Percentiles rank a stretch among this genome's conserved stretches.
Evolutionary conservation across 2,329 filamentous ascomycete species (phyloP).

Genomic region (Exophiala mesophila): DNA sequence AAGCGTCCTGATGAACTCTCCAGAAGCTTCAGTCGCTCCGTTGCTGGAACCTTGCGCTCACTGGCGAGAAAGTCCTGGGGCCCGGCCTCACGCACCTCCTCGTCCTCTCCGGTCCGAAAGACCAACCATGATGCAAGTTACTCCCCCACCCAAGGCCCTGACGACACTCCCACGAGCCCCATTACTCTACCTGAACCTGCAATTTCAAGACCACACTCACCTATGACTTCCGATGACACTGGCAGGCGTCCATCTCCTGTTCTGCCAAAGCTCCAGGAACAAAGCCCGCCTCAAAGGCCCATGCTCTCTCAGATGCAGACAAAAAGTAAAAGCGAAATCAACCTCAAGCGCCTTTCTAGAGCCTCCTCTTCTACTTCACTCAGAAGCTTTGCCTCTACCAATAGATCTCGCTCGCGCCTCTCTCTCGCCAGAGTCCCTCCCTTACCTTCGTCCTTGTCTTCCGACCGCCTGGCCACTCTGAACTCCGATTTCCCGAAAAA

Average conservation of each 20-base stretch:
- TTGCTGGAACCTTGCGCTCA: slow-evolving; percentile 48
- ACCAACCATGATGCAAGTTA: slow-evolving; percentile 25
- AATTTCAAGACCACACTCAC: slow-evolving; percentile 13
- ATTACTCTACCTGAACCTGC: slow-evolving; percentile 14
- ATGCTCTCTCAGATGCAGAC: slow-evolving; percentile 30
- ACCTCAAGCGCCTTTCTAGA: slow-evolving; percentile 31
- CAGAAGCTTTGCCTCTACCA: slow-evolving; percentile 40
- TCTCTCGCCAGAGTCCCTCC: slow-evolving; percentile 45
- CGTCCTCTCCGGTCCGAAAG: slow-evolving; percentile 40
- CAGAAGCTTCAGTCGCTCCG: slow-evolving; percentile 40
- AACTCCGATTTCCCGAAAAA: slow-evolving; percentile 45
- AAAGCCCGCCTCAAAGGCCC: too few species aligned
- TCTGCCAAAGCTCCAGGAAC: not conserved
- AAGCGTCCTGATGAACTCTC: slow-evolving; percentile 29
- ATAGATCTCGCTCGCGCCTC: slow-evolving; percentile 40
- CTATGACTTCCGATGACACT: not conserved
- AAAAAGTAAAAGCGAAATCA: slow-evolving; percentile 33
- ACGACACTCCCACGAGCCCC: slow-evolving; percentile 4
- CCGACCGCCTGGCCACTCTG: slow-evolving; percentile 32
- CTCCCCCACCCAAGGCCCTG: slow-evolving; percentile 18
- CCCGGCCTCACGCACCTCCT: slow-evolving; percentile 39
- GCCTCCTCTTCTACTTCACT: slow-evolving; percentile 39
- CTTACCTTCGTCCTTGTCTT: slow-evolving; percentile 38
- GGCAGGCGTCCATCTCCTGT: too few species aligned
- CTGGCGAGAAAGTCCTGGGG: slow-evolving; percentile 50